phyloP scores from a whole-genome alignment of 768 basidiomycete species.

The Neoboletus subvelutipes region DNA sequence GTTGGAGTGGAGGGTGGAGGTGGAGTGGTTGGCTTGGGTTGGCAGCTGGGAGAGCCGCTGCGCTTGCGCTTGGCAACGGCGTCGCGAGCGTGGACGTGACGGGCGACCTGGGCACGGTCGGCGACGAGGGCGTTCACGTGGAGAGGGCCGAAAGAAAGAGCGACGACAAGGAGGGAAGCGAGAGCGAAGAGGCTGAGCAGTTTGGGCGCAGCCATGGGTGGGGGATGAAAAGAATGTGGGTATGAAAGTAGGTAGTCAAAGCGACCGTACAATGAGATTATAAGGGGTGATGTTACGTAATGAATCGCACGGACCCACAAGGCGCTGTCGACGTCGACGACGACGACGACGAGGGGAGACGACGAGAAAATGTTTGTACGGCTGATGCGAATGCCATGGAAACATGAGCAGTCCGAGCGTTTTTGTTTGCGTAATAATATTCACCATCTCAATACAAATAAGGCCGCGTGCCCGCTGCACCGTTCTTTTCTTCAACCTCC shows the following conservation, averaged over 20 bases:
- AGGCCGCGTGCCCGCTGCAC: conserved; percentile 26
- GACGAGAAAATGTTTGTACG: background rate
- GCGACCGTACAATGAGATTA: background rate
- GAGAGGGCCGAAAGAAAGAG: conserved; percentile 45
- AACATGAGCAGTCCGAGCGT: conserved; percentile 33
- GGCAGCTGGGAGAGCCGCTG: conserved; percentile 49
- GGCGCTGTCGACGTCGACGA: background rate
- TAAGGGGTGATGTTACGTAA: conserved; percentile 21
- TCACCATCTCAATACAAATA: conserved; percentile 36
- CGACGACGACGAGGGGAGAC: background rate
- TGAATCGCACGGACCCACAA: conserved; percentile 21
- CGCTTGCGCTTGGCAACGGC: conserved; percentile 51
- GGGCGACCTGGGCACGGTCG: conserved; percentile 38
- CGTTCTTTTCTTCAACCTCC: conserved; percentile 65
- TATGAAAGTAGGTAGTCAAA: background rate
- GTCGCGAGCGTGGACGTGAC: conserved; percentile 47
- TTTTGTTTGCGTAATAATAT: conserved; percentile 32
- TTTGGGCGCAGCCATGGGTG: conserved; percentile 47
- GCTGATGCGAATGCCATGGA: conserved; percentile 38
- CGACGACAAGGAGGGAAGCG: conserved; percentile 55
- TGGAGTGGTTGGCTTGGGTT: conserved; percentile 43
- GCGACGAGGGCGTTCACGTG: conserved; percentile 55
- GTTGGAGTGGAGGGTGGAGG: conserved; percentile 1
- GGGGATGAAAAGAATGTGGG: conserved; percentile 12
- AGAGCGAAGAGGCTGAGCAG: conserved; percentile 60